These are phyloP conservation scores for Botrytis fragariae DNA, from an alignment of 2,329 filamentous ascomycete species.

Conservation along the genomic window DNA sequence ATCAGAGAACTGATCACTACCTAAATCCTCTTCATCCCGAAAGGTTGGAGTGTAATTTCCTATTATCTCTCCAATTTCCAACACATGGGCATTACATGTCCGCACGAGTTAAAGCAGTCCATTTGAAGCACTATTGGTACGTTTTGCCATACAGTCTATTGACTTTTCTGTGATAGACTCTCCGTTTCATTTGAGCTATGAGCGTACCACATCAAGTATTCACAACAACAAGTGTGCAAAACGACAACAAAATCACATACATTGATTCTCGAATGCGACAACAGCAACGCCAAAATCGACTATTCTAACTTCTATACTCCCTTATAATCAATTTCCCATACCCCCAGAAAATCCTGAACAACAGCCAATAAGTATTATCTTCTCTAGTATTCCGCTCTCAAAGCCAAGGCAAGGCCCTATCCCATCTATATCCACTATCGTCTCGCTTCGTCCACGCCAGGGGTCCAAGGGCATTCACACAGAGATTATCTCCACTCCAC, in stretches of 20 bases:
- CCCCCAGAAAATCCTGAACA: accelerated
- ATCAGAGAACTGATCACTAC: accelerated
- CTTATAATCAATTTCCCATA: background rate
- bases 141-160: background rate
- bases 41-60: background rate
- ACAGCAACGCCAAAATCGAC: background rate
- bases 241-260: background rate
- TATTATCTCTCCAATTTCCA: too few species aligned
- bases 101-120: background rate
- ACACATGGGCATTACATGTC: background rate
- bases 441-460: background rate
- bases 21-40: background rate
- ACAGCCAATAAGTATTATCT: background rate
- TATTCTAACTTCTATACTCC: background rate
- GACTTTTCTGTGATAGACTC: background rate
- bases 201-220: background rate
- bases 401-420: background rate
- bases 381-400: background rate
- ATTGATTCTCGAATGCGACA: background rate
- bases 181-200: background rate
- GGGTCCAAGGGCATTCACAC: background rate
- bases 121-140: background rate
- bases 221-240: background rate
- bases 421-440: background rate
- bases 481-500: background rate